Percentiles rank a stretch among this genome's conserved stretches.
Conservation (phyloP, 257 asterid species). For the Salvia hispanica region DNA sequence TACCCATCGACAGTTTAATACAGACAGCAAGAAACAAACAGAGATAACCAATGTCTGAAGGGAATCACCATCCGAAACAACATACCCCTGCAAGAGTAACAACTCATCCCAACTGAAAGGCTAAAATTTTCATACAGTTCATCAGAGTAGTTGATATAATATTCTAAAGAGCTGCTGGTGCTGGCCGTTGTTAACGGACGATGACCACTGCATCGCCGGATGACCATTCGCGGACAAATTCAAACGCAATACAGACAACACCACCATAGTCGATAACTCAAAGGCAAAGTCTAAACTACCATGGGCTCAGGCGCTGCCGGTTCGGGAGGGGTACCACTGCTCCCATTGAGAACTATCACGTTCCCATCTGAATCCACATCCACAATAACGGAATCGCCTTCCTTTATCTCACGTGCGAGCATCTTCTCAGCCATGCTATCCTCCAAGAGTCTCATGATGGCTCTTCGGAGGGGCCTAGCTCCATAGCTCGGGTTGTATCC, state of each 20-base stretch:
- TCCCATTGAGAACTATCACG: constrained; percentile 61
- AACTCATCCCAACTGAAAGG: constrained; percentile 8
- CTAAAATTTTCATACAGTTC: constrained; percentile 27
- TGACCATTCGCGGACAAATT: neutral
- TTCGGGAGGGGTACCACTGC: constrained; percentile 57
- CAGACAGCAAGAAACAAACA: constrained; percentile 6
- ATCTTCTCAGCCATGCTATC: constrained; percentile 86
- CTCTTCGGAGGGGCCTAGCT: constrained; percentile 80
- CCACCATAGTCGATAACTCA: neutral
- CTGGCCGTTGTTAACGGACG: neutral
- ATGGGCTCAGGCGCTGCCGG: constrained; percentile 49
- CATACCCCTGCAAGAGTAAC: neutral
- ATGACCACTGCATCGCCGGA: neutral
- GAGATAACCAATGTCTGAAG: neutral
- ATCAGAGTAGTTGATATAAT: constrained; percentile 13
- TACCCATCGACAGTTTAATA: neutral
- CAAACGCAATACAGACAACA: constrained; percentile 24
- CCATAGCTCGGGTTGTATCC: constrained; percentile 79
- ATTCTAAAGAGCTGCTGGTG: neutral
- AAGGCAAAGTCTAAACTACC: constrained; percentile 37
- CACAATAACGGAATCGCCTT: constrained; percentile 65
- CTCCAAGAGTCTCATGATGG: constrained; percentile 79
- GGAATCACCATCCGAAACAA: constrained; percentile 9
- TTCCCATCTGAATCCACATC: constrained; percentile 74
- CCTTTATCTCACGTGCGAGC: constrained; percentile 64